These are phyloP conservation scores for Trypanosoma platydactyli DNA, from an alignment of 208 protist genomes.

Conservation along the genomic window DNA sequence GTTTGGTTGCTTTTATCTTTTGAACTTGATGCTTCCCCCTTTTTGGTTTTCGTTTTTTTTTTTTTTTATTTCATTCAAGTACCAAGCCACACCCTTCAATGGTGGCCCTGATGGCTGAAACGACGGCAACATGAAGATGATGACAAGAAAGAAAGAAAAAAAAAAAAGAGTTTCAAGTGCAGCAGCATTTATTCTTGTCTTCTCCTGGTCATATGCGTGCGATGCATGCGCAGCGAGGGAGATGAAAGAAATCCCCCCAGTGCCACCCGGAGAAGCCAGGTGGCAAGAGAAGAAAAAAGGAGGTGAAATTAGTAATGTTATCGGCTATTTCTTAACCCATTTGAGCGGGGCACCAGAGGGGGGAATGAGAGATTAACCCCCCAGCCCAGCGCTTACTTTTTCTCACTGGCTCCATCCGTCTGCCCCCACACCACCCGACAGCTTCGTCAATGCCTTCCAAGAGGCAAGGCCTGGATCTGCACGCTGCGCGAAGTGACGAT, in stretches of 20 bases:
- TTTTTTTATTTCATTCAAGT: neutral
- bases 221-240: no score
- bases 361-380: no score
- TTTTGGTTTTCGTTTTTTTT: slow-evolving; percentile 2
- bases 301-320: neutral
- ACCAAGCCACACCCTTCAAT: no score
- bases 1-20: no score
- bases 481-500: slow-evolving; percentile 65
- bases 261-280: no score
- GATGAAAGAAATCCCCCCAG: no score
- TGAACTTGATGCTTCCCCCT: neutral
- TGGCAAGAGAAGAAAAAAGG: no score
- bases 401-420: no score
- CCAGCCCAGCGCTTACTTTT: no score
- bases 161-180: neutral
- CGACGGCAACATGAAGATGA: neutral
- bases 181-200: neutral
- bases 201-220: neutral
- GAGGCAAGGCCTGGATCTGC: slow-evolving; percentile 58
- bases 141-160: slow-evolving; percentile 10
- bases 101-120: no score
- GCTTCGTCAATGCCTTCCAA: neutral
- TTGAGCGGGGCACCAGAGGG: no score
- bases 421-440: no score
- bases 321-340: neutral